phyloP scores from a whole-genome alignment of 176 grass and related monocot species.

The Canna indica region DNA sequence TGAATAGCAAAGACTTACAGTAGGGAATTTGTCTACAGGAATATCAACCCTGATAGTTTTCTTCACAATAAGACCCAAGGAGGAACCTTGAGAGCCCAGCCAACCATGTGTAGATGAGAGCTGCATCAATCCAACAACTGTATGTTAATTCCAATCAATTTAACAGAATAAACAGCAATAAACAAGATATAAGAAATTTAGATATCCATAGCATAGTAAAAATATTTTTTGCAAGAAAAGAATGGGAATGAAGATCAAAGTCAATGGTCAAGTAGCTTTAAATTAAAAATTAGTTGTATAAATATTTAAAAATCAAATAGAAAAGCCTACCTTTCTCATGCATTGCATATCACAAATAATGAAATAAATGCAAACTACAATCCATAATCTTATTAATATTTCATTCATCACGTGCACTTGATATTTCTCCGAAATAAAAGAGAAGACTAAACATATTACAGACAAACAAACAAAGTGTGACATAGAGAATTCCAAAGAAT shows the following conservation, averaged over 20 bases:
- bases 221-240: conserved; percentile 5
- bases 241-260: no score
- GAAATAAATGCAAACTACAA: neutral
- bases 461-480: neutral
- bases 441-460: neutral
- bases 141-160: conserved; percentile 4
- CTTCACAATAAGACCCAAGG: conserved; percentile 75
- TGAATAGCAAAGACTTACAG: conserved; percentile 50
- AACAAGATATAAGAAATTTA: neutral
- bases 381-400: neutral
- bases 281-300: neutral
- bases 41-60: conserved; percentile 95
- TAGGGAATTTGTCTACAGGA: conserved; percentile 79
- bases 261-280: neutral
- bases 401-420: neutral
- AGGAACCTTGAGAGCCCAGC: conserved; percentile 80
- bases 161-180: neutral
- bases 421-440: neutral
- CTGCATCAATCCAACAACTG: conserved; percentile 43
- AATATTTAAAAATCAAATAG: neutral
- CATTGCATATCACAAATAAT: neutral
- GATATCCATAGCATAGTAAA: neutral
- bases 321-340: neutral
- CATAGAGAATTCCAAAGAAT: no score
- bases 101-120: conserved; percentile 83